Evolutionary conservation across 78 protist genomes (phyloP).

Genomic region (Dictyostelium firmibasis): DNA sequence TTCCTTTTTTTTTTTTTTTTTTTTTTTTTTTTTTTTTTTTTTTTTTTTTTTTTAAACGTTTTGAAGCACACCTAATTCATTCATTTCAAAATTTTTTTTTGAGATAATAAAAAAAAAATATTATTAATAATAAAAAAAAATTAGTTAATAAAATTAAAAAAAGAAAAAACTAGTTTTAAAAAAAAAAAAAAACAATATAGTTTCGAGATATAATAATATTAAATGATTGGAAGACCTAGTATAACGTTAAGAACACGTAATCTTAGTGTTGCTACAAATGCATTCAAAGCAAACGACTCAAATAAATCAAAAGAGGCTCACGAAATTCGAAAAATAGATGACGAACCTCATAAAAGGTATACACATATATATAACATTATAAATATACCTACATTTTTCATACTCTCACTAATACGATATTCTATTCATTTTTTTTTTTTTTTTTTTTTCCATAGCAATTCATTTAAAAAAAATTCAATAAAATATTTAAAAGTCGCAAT

Average conservation of each 20-base stretch:
- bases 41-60: too few relatives aligned
- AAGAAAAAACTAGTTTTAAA: too few relatives aligned
- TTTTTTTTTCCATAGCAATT: background rate
- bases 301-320: slow-evolving; percentile 34
- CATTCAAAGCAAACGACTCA: slow-evolving; percentile 20
- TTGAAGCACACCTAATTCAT: background rate
- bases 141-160: too few relatives aligned
- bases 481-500: slow-evolving; percentile 26
- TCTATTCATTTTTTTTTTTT: background rate
- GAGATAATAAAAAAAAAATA: too few relatives aligned
- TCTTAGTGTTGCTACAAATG: background rate
- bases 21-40: too few relatives aligned
- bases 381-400: background rate
- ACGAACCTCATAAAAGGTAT: slow-evolving; percentile 74
- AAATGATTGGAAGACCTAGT: background rate
- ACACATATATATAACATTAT: background rate
- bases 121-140: too few relatives aligned
- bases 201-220: background rate
- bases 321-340: slow-evolving; percentile 38
- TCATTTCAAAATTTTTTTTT: background rate
- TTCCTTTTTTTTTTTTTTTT: too few relatives aligned
- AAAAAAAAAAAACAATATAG: too few relatives aligned
- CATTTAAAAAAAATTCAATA: slow-evolving; percentile 42
- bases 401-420: too few relatives aligned
- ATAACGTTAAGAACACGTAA: slow-evolving; percentile 11